Evolutionary conservation across 2,329 filamentous ascomycete species (phyloP).

Genomic region (Coniochaeta ligniaria): DNA sequence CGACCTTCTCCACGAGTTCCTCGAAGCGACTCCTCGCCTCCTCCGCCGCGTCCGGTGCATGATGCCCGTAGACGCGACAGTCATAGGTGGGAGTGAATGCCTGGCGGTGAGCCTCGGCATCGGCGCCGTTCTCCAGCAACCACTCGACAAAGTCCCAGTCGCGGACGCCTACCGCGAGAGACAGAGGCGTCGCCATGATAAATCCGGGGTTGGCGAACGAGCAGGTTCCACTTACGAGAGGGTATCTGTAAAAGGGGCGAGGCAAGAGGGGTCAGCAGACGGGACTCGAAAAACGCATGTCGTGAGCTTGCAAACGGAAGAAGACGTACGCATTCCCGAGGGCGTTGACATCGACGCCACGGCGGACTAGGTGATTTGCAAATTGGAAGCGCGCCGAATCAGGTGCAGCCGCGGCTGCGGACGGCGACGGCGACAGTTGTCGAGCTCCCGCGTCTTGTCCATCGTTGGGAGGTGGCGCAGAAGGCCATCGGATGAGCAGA

Average conservation of each 20-base stretch:
- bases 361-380: neutral
- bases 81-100: neutral
- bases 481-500: neutral
- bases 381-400: neutral
- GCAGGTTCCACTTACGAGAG: neutral
- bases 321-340: neutral
- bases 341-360: neutral
- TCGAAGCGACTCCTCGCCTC: neutral
- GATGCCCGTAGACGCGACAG: neutral
- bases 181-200: neutral
- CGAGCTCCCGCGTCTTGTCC: neutral
- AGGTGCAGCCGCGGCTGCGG: neutral
- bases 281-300: neutral
- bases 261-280: neutral
- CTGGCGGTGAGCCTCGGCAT: neutral
- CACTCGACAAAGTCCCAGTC: neutral
- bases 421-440: neutral
- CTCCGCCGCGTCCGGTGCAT: neutral
- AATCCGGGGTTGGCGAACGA: neutral
- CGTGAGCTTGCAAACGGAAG: neutral
- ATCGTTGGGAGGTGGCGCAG: neutral
- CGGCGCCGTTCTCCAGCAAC: neutral
- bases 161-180: neutral
- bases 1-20: neutral
- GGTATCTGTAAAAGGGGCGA: neutral